Base-by-base conservation (phyloP, 83 land plant species). In the Thuja plicata region DNA sequence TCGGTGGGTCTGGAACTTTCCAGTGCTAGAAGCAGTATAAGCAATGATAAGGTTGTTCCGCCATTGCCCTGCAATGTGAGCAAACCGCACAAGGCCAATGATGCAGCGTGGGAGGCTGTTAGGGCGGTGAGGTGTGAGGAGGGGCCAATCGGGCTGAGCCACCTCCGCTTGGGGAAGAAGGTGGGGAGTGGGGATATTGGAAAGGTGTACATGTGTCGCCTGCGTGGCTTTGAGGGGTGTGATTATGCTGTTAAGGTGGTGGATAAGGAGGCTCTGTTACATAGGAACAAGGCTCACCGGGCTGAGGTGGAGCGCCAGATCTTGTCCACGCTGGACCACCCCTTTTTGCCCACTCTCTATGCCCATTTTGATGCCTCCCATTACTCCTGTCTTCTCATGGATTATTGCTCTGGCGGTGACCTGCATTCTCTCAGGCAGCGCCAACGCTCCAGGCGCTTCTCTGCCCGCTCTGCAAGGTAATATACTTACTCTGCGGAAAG, bases 351-450 rank as follows among this genome's bases (percentile, higher is more conserved):
- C 7, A 95, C 96, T 3, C 89, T 95, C 7, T 94, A 94, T 66
- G 92, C 96, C 17, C 86, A 93, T n/a, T 94, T 94, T 87, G 95
- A 95, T 3, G 91, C 94, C n/a, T 87, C 91, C 24, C 93, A 92
- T 80, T 94, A 91, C 87, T 95, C 96, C 24, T 94, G 94, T 87
- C 76, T 92, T 32, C 93, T 94, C 27, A 95, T 92, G 95, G 95
- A 94, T 91, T 95, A 89, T 52, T 95, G 96, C 55, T 91, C 94
- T 52, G 96, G 94, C 19, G 96, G 96, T 0, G 96, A 95, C 81
- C 85, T 95, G 45, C 92, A 95, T 35, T 89, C 90, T n/a, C 90
- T 91, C 73, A 62, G 96, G 16, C 91, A 86, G 50, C 90, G 93
- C 54, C 96, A 92, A 84, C 94, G 92, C 2, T 86, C 87, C 17